These are phyloP conservation scores for Endothia cerciana DNA, from an alignment of 2,329 filamentous ascomycete genomes.

Conservation along the genomic window DNA sequence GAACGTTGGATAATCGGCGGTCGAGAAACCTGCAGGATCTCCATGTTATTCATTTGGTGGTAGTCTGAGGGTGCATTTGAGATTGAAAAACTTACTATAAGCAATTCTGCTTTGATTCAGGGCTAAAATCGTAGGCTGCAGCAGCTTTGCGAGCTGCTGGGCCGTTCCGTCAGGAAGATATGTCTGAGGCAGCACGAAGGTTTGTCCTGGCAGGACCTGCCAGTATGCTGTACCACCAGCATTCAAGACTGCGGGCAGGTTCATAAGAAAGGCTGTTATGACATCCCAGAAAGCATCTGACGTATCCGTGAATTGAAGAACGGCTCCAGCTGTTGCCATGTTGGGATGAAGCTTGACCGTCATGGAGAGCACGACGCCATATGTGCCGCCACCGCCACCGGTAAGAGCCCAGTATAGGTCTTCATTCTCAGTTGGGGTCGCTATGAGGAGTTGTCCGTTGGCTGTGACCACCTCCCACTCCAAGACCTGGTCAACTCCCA, in stretches of 20 bases:
- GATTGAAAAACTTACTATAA: not conserved
- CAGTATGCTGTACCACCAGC: constrained; percentile 5
- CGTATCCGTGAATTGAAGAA: constrained; percentile 7
- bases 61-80: not conserved
- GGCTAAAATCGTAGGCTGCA: not conserved
- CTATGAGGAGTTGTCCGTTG: constrained; percentile 43
- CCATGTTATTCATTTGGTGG: not conserved
- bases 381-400: constrained; percentile 53
- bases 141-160: not conserved
- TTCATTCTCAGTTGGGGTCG: constrained; percentile 43
- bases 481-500: constrained; percentile 54
- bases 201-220: not conserved
- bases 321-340: constrained; percentile 2
- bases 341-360: constrained; percentile 48
- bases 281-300: constrained; percentile 2
- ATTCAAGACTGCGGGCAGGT: constrained; percentile 9
- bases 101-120: constrained; percentile 7
- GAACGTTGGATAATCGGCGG: not conserved
- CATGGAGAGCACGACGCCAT: constrained; percentile 52
- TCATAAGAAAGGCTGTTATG: not conserved
- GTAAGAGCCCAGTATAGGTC: constrained; percentile 58
- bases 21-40: constrained; percentile 9
- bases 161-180: constrained; percentile 13
- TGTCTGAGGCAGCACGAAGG: not conserved
- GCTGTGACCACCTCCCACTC: constrained; percentile 49